These are phyloP conservation scores for Fusarium zealandicum DNA, from an alignment of 2,329 filamentous ascomycete genomes.

Conservation along the genomic window DNA sequence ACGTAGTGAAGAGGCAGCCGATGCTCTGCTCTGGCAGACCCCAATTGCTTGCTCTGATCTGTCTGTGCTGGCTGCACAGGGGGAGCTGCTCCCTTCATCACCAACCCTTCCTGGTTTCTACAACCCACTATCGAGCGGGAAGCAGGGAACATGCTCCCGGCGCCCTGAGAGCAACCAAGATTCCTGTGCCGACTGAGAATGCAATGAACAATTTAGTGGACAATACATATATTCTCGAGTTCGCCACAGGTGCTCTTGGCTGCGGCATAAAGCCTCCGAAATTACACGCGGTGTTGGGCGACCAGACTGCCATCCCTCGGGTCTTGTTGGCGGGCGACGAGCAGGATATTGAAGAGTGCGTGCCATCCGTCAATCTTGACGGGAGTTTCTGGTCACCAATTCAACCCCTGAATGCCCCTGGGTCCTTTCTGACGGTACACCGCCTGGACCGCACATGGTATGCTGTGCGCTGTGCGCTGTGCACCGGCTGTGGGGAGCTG, in stretches of 20 bases:
- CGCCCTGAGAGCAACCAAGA: neutral
- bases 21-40: slow-evolving; percentile 5
- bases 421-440: slow-evolving; percentile 16
- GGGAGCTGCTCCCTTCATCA: too few species aligned
- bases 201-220: neutral
- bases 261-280: slow-evolving; percentile 24
- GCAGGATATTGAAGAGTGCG: slow-evolving; percentile 1
- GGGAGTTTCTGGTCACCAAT: neutral
- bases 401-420: neutral
- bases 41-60: slow-evolving; percentile 13
- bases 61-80: slow-evolving; percentile 18
- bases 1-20: neutral
- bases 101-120: neutral
- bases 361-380: neutral
- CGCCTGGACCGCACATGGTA: slow-evolving; percentile 1
- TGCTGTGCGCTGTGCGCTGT: slow-evolving; percentile 9
- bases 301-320: neutral
- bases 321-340: neutral
- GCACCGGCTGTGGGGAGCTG: slow-evolving; percentile 8
- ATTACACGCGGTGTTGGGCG: slow-evolving; percentile 16
- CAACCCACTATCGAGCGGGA: neutral
- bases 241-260: neutral
- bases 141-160: slow-evolving; percentile 12
- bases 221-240: neutral
- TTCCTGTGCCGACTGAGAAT: slow-evolving; percentile 1